Evolutionary conservation across 306 rosid species (phyloP).

Genomic region (Vigna nakashimae): DNA sequence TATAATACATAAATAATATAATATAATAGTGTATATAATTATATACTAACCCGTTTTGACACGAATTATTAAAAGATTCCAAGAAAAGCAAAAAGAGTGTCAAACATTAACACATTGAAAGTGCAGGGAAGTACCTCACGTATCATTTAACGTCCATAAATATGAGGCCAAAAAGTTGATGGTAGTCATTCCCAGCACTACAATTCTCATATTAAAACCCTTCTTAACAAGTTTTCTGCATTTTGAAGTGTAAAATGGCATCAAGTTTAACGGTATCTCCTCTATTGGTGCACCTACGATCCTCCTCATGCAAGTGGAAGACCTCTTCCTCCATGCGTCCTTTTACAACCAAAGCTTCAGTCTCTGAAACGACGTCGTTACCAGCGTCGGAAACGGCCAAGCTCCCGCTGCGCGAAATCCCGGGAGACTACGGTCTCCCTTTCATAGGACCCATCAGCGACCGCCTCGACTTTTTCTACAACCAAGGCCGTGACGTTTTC

Average conservation of each 20-base stretch:
- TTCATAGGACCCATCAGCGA: slow-evolving; percentile 70
- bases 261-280: slow-evolving; percentile 38
- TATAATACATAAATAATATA: no score
- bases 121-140: no score
- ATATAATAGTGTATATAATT: no score
- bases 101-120: no score
- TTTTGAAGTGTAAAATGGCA: slow-evolving; percentile 23
- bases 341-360: slow-evolving; percentile 45
- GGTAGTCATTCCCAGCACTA: no score
- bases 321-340: slow-evolving; percentile 2
- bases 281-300: slow-evolving; percentile 52
- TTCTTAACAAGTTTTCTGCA: no score
- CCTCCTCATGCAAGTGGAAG: slow-evolving; percentile 2
- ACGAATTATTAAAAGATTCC: no score
- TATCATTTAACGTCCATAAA: no score
- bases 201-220: no score
- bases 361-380: slow-evolving; percentile 47
- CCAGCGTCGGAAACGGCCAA: slow-evolving; percentile 27
- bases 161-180: no score
- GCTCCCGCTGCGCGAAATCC: slow-evolving; percentile 68
- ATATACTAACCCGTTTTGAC: no score
- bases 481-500: slow-evolving; percentile 72
- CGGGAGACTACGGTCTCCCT: slow-evolving; percentile 83
- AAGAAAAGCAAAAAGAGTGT: no score
- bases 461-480: slow-evolving; percentile 78